phyloP scores from a whole-genome alignment of 306 rosid species.

The Cucurbita maxima region DNA sequence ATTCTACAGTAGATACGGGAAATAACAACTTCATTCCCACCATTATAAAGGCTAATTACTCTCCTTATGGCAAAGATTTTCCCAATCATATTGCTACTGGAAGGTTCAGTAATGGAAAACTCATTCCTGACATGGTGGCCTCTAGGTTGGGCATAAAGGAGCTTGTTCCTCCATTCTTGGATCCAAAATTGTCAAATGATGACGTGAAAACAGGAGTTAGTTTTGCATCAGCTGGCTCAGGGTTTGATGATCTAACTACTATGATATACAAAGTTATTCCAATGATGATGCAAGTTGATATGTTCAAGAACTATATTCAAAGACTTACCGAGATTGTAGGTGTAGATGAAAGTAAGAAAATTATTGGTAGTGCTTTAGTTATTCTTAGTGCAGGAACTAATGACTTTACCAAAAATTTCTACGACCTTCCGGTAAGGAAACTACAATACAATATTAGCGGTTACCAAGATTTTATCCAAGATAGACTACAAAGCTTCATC shows the following conservation, averaged over 20 bases:
- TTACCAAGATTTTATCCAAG: slow-evolving; percentile 46
- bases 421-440: slow-evolving; percentile 31
- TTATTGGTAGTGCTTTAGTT: slow-evolving; percentile 25
- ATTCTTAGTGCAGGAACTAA: slow-evolving; percentile 50
- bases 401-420: slow-evolving; percentile 38
- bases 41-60: slow-evolving; percentile 24
- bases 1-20: slow-evolving; percentile 48
- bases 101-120: slow-evolving; percentile 21
- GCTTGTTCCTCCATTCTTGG: slow-evolving; percentile 38
- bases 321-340: slow-evolving; percentile 22
- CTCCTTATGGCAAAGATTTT: slow-evolving; percentile 47
- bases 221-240: slow-evolving; percentile 48
- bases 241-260: slow-evolving; percentile 36
- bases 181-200: slow-evolving; percentile 25
- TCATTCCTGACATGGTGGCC: slow-evolving; percentile 40
- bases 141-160: slow-evolving; percentile 32
- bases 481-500: slow-evolving; percentile 19
- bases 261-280: slow-evolving; percentile 14
- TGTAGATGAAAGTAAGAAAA: slow-evolving; percentile 16
- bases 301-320: slow-evolving; percentile 6
- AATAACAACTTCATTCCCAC: slow-evolving; percentile 46
- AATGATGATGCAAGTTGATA: slow-evolving; percentile 27
- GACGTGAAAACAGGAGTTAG: slow-evolving; percentile 42
- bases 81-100: slow-evolving; percentile 26
- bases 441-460: slow-evolving; percentile 20